Base-by-base conservation (phyloP, 139 green algal species). In the Tetraselmis striata region DNA sequence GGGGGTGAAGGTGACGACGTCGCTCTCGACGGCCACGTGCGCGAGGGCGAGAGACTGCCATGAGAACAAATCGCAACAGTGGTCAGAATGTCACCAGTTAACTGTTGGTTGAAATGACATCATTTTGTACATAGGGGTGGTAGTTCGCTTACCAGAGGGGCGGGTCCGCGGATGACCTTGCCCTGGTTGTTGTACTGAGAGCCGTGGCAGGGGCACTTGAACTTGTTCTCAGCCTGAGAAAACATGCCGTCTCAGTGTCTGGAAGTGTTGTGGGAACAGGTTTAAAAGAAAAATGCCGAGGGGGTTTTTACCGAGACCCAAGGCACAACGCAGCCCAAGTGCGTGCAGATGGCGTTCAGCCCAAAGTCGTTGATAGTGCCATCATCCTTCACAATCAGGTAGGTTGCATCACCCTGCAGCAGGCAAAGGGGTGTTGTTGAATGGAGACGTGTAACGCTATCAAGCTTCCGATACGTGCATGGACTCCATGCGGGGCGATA, bases 151-250 rank as follows among this genome's bases (percentile, higher is more conserved):
- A 95, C 92, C 87, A 98, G 90, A 26, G 95, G 95, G 28, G 96
- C 96, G 28, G 96, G 96, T 75, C 95, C 95, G 45, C 96, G 93
- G 59, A 99, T 88, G 31, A 98, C 92, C 92, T 98, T 98, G 90
- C 96, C 96, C 86, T 97, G 84, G 45, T 78, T 75, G 89, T 99
- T 96, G 92, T 99, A 99, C 88, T 98, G 97, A 32, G 94, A 98
- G 80, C 97, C 97, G 89, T 99, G 97, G 94, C 97, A 99, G 28
- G 97, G 97, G 94, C 97, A 99, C 91, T 96, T 98, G 94, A 99
- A 99, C 95, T 99, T 98, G 90, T 99, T 99, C 93, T 99, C 96
- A 59, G 93, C 94, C 87, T 95, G 88, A 77, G 83, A 0, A 67
- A 0, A 78, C 5, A 82, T n/a, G 2, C 0, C 32, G 22, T 59